phyloP scores from a whole-genome alignment of 495 filamentous ascomycete species.

The Penicillium longicatenatum region DNA sequence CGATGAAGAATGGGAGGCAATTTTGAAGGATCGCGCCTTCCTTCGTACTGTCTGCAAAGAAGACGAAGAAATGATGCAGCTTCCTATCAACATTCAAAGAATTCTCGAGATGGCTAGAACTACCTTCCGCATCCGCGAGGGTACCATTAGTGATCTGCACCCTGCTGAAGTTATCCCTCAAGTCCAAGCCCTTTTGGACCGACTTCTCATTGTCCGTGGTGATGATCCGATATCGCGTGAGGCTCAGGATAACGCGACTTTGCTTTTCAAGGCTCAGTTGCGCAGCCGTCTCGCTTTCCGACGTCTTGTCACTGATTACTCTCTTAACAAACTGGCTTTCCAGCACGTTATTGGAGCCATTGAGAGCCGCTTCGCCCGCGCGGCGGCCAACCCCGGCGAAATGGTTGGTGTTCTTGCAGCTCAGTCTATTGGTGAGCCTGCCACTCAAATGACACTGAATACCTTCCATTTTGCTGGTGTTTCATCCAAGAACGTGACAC shows the following conservation, averaged over 20 bases:
- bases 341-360: constrained; percentile 90
- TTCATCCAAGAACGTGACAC: constrained; percentile 98
- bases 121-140: constrained; percentile 86
- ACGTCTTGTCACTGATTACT: constrained; percentile 78
- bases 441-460: constrained; percentile 99
- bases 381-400: constrained; percentile 85
- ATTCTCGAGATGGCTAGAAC: constrained; percentile 88
- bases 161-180: constrained; percentile 86
- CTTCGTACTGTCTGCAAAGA: constrained; percentile 68
- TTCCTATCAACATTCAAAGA: constrained; percentile 88
- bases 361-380: constrained; percentile 78
- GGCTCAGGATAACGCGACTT: constrained; percentile 83
- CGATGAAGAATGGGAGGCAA: constrained; percentile 85
- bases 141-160: constrained; percentile 81
- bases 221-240: constrained; percentile 78
- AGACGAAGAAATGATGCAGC: constrained; percentile 78
- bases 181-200: constrained; percentile 73
- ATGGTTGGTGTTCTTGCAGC: constrained; percentile 99
- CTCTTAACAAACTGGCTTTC: constrained; percentile 88
- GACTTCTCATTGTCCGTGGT: constrained; percentile 81
- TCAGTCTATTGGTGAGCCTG: constrained; percentile 97
- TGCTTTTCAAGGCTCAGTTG: constrained; percentile 88
- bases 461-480: constrained; percentile 99
- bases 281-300: constrained; percentile 91
- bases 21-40: constrained; percentile 71